Evolutionary conservation across 2,329 filamentous ascomycete species (phyloP), one percentile per base, ranked within the genome.

Genomic region (Beauveria varroae): DNA sequence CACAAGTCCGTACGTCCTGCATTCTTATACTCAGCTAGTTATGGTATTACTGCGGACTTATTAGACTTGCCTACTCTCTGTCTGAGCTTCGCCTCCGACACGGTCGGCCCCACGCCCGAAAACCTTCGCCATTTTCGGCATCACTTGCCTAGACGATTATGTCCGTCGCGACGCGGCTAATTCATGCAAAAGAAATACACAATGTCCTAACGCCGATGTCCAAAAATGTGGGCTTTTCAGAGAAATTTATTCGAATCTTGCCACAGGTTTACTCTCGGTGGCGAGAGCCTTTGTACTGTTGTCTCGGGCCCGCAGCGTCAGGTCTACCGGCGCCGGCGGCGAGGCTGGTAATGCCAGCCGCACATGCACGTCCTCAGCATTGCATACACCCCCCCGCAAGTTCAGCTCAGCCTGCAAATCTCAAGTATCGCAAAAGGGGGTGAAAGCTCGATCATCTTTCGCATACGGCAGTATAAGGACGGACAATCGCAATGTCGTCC

Each of bases 401-500:
- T 28, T 28, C 26, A 28, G 26, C 26, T 28, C 26, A 28, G 26
- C 7, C 8, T 28, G 26, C 7, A 28, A 28, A 28, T 28, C 7
- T 28, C 26, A 28, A 28, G 26, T 28, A 28, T 28, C 26, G 26
- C 28, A 30, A 30, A 30, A 30, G 28, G 7, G 28, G 28, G 28
- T 30, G 9, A 30, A 30, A 2, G 28, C 28, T 30, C 28, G 28
- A 30, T 30, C 10, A 7, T 28, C 2, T 30, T 30, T 9, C 28
- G 9, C 28, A 10, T 30, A 8, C 28, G 28, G 28, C 28, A 30
- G 28, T 30, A 9, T 30, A 30, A 8, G 28, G 28, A 28, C 28
- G 28, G 28, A 28, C 28, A 28, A 28, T 28, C 37, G 37, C 37
- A 18, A 84, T 82, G 66, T 96, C 93, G 20, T 93, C 75, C 56